A percentile compares a stretch with the other conserved stretches of the same genome.
These are phyloP conservation scores for Megacollybia marginata DNA, from an alignment of 768 basidiomycete genomes.

Conservation along the genomic window DNA sequence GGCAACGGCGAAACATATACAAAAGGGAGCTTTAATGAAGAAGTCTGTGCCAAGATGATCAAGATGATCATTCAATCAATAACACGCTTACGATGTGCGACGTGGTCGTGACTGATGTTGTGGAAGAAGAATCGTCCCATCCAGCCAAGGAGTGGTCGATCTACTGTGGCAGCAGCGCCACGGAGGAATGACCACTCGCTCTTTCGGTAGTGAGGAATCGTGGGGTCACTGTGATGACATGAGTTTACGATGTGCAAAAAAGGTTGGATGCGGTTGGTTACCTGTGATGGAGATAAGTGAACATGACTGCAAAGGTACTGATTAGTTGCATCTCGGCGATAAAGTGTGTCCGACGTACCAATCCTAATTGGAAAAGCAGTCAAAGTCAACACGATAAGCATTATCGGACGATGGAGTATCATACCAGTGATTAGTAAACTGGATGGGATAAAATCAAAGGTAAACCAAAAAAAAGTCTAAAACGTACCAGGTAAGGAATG, in stretches of 20 bases:
- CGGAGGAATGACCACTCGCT: conserved; percentile 50
- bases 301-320: conserved; percentile 38
- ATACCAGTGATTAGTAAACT: conserved; percentile 37
- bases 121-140: conserved; percentile 57
- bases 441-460: conserved; percentile 1
- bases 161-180: conserved; percentile 51
- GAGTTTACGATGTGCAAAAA: too few species aligned
- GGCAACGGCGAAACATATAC: conserved; percentile 9
- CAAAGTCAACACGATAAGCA: background rate
- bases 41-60: conserved; percentile 35
- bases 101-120: conserved; percentile 42
- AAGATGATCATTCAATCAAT: background rate
- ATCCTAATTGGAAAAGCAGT: background rate
- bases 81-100: conserved; percentile 11
- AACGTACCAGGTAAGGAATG: conserved; percentile 43
- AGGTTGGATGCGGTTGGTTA: conserved; percentile 15
- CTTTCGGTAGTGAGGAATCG: conserved; percentile 46
- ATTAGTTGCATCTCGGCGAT: background rate
- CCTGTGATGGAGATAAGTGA: conserved; percentile 58
- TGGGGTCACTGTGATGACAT: conserved; percentile 24
- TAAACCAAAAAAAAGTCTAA: conserved; percentile 17
- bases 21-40: conserved; percentile 57
- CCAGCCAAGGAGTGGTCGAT: conserved; percentile 55
- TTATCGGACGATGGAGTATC: conserved; percentile 13
- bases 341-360: background rate